phyloP scores from a whole-genome alignment of 306 rosid species.

The Clitoria ternatea region DNA sequence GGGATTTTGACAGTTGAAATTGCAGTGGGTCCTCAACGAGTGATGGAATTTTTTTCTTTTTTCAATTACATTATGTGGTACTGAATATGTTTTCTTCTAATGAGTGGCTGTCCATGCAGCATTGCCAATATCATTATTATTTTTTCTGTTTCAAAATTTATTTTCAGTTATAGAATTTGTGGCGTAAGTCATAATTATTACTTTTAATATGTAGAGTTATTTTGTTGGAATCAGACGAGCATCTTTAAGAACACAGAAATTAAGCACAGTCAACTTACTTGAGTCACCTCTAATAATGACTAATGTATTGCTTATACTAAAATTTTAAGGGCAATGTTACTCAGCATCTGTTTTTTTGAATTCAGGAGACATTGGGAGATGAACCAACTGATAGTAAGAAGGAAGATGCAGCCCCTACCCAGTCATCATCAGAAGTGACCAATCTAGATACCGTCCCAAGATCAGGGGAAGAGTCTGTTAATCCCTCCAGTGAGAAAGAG shows the following conservation, averaged over 20 bases:
- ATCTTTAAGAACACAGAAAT: not conserved
- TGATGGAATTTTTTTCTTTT: not conserved
- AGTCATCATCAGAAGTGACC: slow-evolving; percentile 6
- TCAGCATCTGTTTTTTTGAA: not conserved
- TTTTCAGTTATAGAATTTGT: not conserved
- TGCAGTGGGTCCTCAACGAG: not conserved
- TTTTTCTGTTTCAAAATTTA: not conserved
- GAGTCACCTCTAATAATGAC: not conserved
- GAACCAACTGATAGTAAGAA: slow-evolving; percentile 21
- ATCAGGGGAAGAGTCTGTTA: slow-evolving; percentile 27
- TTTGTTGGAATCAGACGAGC: not conserved
- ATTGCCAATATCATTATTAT: not conserved
- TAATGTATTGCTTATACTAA: not conserved
- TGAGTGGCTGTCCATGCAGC: not conserved
- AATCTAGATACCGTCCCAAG: slow-evolving; percentile 21
- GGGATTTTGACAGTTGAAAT: not conserved
- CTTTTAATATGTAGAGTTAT: not conserved
- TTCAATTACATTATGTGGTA: not conserved
- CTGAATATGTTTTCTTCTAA: not conserved
- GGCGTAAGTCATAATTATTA: not conserved
- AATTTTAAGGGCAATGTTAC: not conserved
- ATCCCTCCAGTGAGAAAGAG: slow-evolving; percentile 46
- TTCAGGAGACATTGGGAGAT: slow-evolving; percentile 45
- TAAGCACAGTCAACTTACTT: not conserved
- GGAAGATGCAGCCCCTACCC: slow-evolving; percentile 17